Base-by-base conservation (phyloP, 352 stramenopile species). In the Pythium dissimile region DNA sequence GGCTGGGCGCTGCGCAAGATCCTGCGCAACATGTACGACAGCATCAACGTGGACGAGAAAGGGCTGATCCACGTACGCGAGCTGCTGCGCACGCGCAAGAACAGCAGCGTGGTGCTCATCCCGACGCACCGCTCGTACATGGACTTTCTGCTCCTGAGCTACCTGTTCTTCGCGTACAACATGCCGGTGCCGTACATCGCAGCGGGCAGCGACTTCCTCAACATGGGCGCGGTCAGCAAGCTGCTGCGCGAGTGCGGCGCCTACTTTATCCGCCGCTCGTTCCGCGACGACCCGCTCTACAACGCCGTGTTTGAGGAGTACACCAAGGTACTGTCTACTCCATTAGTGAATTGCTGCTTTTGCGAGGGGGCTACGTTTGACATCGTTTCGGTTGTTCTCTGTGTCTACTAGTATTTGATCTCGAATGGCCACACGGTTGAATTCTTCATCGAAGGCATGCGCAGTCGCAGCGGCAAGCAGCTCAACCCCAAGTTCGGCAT, bases 111-210 rank as follows among this genome's bases (percentile, higher is more conserved):
- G 35, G 81, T 95, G 35, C 69, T 95, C 44, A 79, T 94, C n/a
- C 85, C 85, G 37, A 93, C 84, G 15, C 84, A 94, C 46, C 84
- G 84, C 27, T 92, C 80, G 32, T 94, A 94, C 51, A 72, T 92
- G 11, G 84, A 94, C 54, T 94, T 94, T 31, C 55, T 94, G 50
- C 76, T 92, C 46, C 80, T 94, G 71, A 91, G 81, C 60, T 94
- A 92, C 61, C 63, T 94, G 15, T 94, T 90, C 65, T 94, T 94
- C 59, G 84, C 83, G 21, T 94, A 92, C 68, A 94, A 94, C 47
- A 86, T 94, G 21, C 84, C 84, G 0, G 79, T 94, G 45, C 84
- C 84, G 18, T 87, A 92, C 50, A 84, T 94, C 42, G 78, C 84
- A 5, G 86, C 84, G 2, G 84, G 82, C 1, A 78, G 89, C 63